Percentiles rank a stretch among this genome's conserved stretches.
Conservation (phyloP, 2,329 filamentous ascomycete genomes). For the Aspergillus versicolor region DNA sequence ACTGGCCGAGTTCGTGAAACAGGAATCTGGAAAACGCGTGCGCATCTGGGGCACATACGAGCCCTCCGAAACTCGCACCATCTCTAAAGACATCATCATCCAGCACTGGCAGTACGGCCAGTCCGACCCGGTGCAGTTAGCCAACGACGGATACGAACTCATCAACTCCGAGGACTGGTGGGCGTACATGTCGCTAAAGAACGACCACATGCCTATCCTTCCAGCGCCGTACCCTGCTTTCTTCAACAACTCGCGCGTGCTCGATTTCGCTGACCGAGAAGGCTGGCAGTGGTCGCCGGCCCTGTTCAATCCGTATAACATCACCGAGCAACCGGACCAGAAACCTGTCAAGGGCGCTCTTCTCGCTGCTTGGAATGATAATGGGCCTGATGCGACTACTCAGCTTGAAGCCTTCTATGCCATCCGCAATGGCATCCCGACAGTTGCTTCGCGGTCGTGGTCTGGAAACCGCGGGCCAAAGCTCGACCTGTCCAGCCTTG, state of each 20-base stretch:
- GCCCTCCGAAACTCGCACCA: conserved; percentile 38
- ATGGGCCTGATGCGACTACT: conserved; percentile 52
- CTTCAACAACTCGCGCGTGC: conserved; percentile 49
- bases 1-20: conserved; percentile 49
- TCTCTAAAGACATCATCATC: conserved; percentile 49
- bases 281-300: conserved; percentile 49
- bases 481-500: conserved; percentile 42
- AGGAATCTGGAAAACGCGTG: conserved; percentile 44
- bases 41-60: conserved; percentile 59
- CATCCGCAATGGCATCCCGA: conserved; percentile 51
- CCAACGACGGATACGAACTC: conserved; percentile 49
- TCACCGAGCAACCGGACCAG: conserved; percentile 47
- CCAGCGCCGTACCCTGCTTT: conserved; percentile 47
- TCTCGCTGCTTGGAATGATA: conserved; percentile 56
- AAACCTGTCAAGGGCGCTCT: conserved; percentile 50
- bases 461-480: conserved; percentile 46
- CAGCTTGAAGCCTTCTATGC: conserved; percentile 55
- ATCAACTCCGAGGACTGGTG: conserved; percentile 57
- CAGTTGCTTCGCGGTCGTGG: conserved; percentile 56
- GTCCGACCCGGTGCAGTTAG: conserved; percentile 50
- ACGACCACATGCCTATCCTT: conserved; percentile 54
- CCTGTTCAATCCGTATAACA: conserved; percentile 52
- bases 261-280: conserved; percentile 49
- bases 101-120: conserved; percentile 59
- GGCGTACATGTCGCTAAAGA: conserved; percentile 58